Percentiles rank a stretch among this genome's conserved stretches.
Evolutionary conservation across 805 yeast species (phyloP).

Genomic region (Priceomyces haplophilus): DNA sequence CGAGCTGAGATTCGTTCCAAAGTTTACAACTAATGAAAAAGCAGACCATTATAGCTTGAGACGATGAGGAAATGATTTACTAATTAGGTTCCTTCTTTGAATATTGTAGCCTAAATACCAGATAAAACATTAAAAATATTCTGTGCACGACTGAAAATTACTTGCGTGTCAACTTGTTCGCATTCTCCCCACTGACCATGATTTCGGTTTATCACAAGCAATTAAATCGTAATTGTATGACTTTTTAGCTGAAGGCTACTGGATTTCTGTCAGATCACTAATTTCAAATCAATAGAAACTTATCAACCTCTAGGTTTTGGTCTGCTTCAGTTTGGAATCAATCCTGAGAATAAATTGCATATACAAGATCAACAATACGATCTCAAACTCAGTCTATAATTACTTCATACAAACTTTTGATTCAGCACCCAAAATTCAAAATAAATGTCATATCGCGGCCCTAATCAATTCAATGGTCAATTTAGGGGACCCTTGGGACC

Average conservation of each 20-base stretch:
- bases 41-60: too few relatives aligned
- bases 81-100: too few relatives aligned
- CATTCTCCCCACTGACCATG: slow-evolving; percentile 1
- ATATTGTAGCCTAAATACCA: too few relatives aligned
- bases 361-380: not conserved
- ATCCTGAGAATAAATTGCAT: not conserved
- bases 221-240: not conserved
- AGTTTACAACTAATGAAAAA: too few relatives aligned
- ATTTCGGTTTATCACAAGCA: not conserved
- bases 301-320: not conserved
- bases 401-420: not conserved
- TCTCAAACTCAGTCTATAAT: not conserved
- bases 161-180: slow-evolving; percentile 3
- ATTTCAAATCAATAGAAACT: not conserved
- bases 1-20: too few relatives aligned
- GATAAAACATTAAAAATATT: not conserved
- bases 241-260: not conserved
- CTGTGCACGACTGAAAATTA: not conserved
- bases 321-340: not conserved
- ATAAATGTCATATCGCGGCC: slow-evolving; percentile 43
- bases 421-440: not conserved
- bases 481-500: slow-evolving; percentile 18
- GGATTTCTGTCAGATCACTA: not conserved
- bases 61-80: too few relatives aligned
- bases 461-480: slow-evolving; percentile 41